A percentile compares a stretch with the other conserved stretches of the same genome.
These are phyloP conservation scores for Cenchrus fungigraminus DNA, from an alignment of 176 grass and related monocot species.

Conservation along the genomic window DNA sequence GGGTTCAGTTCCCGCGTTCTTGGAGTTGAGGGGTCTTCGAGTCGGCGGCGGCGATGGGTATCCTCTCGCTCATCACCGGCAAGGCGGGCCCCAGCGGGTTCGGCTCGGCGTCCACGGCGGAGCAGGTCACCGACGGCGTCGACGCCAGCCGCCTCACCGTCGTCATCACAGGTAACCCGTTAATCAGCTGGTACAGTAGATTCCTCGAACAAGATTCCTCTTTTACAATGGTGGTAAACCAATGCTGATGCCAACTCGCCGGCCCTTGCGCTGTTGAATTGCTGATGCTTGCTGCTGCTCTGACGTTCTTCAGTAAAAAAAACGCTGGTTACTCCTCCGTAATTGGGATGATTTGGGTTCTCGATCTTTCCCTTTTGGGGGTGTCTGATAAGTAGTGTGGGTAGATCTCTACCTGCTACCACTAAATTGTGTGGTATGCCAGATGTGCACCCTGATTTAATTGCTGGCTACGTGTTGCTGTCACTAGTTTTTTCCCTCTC, in stretches of 20 bases:
- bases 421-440: not conserved
- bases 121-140: conserved; percentile 78
- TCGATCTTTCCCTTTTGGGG: not conserved
- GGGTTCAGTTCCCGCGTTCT: not conserved
- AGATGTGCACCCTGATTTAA: not conserved
- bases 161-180: conserved; percentile 73
- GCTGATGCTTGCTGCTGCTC: conserved; percentile 9
- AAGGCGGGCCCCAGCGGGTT: conserved; percentile 79
- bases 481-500: not conserved
- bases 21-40: not conserved
- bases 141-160: conserved; percentile 72
- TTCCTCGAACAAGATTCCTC: not conserved
- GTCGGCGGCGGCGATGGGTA: conserved; percentile 50
- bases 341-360: not conserved
- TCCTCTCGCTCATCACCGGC: conserved; percentile 73
- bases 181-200: not conserved
- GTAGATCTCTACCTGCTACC: not conserved
- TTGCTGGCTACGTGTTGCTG: not conserved
- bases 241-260: not conserved
- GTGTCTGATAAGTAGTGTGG: not conserved
- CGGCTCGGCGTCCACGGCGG: conserved; percentile 80
- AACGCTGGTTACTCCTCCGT: not conserved
- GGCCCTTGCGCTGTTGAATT: not conserved
- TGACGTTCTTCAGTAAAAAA: not conserved
- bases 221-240: not conserved